These are phyloP conservation scores for Sclerotinia sclerotiorum DNA, from an alignment of 2,329 filamentous ascomycete species.

Conservation along the genomic window DNA sequence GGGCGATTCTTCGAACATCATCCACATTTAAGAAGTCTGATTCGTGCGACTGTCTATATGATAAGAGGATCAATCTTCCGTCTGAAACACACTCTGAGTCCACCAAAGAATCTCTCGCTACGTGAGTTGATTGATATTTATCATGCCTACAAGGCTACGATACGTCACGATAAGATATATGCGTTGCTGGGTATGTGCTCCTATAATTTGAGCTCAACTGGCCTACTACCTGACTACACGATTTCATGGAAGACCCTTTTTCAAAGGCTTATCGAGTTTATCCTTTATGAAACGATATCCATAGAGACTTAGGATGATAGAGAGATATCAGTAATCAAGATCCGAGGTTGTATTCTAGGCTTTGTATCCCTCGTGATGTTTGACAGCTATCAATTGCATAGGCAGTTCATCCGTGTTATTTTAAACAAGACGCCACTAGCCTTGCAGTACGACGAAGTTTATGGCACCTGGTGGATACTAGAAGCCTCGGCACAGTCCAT, in stretches of 20 bases:
- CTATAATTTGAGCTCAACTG: not conserved
- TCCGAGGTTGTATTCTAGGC: not conserved
- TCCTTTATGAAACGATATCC: not conserved
- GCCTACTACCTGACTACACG: not conserved
- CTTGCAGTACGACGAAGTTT: not conserved
- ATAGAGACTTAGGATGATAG: not conserved
- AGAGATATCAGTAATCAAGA: not conserved
- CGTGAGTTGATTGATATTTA: not conserved
- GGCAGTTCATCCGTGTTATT: not conserved
- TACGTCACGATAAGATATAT: not conserved
- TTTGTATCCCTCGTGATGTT: not conserved
- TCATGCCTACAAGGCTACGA: not conserved
- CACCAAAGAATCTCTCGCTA: not conserved
- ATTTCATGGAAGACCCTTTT: not conserved
- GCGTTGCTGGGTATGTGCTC: conserved; percentile 11
- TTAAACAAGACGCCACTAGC: not conserved
- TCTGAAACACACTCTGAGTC: not conserved
- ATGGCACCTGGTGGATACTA: not conserved
- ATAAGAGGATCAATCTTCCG: not conserved
- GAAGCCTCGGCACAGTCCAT: not conserved
- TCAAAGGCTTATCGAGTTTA: not conserved
- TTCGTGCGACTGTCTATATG: not conserved
- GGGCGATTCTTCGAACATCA: not conserved
- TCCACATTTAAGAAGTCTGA: not conserved
- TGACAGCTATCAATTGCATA: not conserved